Conservation (phyloP, 208 protist species). For the Lotmaria passim region DNA sequence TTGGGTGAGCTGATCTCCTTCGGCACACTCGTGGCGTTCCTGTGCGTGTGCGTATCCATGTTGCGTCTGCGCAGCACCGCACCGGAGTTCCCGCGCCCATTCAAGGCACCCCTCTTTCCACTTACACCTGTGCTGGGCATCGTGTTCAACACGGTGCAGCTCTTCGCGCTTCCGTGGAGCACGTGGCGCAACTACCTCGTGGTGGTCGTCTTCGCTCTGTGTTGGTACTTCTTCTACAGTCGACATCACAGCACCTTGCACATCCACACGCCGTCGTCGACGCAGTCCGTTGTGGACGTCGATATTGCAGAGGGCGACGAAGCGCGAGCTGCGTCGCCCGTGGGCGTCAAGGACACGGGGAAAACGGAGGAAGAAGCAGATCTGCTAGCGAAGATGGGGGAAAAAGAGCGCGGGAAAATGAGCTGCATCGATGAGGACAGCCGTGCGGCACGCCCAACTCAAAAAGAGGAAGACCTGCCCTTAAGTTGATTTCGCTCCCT, state of each 20-base stretch:
- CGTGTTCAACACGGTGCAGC: constrained; percentile 24
- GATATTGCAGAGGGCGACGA: neutral
- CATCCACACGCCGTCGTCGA: neutral
- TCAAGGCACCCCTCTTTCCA: constrained; percentile 12
- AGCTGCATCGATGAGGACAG: neutral
- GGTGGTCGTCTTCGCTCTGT: constrained; percentile 7
- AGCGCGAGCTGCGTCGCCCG: neutral
- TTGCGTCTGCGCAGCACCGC: constrained; percentile 27
- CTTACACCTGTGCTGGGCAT: constrained; percentile 4
- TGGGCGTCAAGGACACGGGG: neutral
- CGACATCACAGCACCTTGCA: constrained; percentile 23
- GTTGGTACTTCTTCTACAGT: constrained; percentile 29
- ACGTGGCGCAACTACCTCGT: constrained; percentile 29
- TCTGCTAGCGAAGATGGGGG: neutral
- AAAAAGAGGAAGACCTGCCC: neutral
- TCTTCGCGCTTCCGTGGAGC: constrained; percentile 18
- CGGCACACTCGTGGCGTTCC: constrained; percentile 24
- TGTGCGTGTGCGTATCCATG: constrained; percentile 24
- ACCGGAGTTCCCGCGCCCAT: constrained; percentile 8
- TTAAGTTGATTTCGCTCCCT: neutral
- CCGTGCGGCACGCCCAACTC: neutral
- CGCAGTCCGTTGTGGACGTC: neutral
- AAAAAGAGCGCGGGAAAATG: neutral
- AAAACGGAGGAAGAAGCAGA: neutral
- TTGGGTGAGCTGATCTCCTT: constrained; percentile 32